These are phyloP conservation scores for Solanum medicagineum DNA, from an alignment of 257 asterid genomes.

Conservation along the genomic window DNA sequence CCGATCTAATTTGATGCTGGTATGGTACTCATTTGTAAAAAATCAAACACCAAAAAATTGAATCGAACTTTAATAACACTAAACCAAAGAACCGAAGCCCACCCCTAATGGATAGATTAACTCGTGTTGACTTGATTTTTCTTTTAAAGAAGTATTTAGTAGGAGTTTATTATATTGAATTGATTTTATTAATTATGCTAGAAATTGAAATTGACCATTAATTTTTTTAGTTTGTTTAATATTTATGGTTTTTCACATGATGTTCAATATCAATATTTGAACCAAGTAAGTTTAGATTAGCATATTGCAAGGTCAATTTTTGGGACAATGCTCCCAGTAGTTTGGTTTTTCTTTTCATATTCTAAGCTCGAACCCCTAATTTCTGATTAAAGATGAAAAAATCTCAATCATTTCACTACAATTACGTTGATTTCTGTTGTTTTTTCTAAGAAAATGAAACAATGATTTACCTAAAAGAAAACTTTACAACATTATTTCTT, in stretches of 20 bases:
- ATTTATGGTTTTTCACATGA: no score
- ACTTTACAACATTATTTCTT: neutral
- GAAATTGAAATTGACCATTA: no score
- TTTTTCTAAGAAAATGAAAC: neutral
- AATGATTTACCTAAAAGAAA: neutral
- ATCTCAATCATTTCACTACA: rapidly evolving
- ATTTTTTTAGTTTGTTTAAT: no score
- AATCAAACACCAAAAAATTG: no score
- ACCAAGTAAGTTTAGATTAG: no score
- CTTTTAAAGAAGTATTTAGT: neutral
- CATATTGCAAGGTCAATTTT: neutral
- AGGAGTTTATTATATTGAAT: neutral
- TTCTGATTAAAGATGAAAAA: no score
- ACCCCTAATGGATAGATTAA: no score
- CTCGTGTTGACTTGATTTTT: neutral
- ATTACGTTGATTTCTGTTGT: neutral
- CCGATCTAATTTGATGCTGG: no score
- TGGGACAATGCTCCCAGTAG: rapidly evolving
- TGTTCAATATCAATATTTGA: neutral
- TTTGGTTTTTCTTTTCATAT: neutral
- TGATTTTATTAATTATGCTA: neutral
- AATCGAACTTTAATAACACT: no score
- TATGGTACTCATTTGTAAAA: no score
- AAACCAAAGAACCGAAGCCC: no score
- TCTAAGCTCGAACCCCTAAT: no score